These are phyloP conservation scores for Ceratobasidium sp. DNA, from an alignment of 1,284 basidiomycete genomes.

Conservation along the genomic window DNA sequence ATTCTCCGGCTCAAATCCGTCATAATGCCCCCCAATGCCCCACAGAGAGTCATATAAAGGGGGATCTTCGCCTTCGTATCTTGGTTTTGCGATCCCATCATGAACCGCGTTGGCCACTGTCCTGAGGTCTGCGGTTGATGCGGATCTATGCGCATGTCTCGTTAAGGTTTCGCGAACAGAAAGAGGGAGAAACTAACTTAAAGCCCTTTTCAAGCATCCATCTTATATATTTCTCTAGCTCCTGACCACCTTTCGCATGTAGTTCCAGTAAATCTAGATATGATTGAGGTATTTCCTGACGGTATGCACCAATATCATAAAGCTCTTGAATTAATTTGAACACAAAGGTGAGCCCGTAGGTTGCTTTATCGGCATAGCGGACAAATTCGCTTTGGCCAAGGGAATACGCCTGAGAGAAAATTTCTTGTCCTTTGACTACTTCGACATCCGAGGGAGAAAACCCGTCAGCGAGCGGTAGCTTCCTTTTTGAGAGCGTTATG, in stretches of 20 bases:
- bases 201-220: constrained; percentile 36
- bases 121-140: not conserved
- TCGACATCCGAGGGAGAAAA: constrained; percentile 3
- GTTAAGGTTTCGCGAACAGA: not conserved
- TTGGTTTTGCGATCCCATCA: not conserved
- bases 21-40: no score
- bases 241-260: constrained; percentile 1
- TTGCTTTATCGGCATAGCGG: not conserved
- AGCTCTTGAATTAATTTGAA: not conserved
- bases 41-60: no score
- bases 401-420: not conserved
- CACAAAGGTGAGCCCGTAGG: constrained; percentile 9
- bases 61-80: no score
- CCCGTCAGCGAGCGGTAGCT: constrained; percentile 4
- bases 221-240: constrained; percentile 21
- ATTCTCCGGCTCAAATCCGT: no score
- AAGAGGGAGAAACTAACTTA: not conserved
- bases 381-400: not conserved
- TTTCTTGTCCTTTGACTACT: not conserved
- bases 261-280: constrained; percentile 31
- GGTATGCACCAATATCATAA: constrained; percentile 14
- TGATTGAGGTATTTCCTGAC: constrained; percentile 11
- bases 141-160: not conserved
- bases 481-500: constrained; percentile 11
- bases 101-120: not conserved